Conservation (phyloP, 805 yeast species). For the Metschnikowia chrysomelidarum region DNA sequence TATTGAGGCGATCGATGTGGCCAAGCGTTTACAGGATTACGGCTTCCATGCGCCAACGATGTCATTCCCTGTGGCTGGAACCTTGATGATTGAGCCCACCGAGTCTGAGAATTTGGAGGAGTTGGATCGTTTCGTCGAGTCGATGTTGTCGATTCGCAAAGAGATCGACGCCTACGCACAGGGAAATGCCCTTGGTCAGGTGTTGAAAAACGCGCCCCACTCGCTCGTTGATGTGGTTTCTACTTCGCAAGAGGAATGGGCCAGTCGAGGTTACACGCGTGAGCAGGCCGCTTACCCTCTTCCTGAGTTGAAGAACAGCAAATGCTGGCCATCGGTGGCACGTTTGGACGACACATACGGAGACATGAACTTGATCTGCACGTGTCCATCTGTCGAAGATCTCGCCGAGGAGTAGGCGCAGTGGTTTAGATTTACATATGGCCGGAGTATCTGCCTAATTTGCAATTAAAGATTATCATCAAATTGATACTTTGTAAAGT, state of each 20-base stretch:
- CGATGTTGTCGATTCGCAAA: constrained; percentile 75
- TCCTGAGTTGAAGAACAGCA: constrained; percentile 64
- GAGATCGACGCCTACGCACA: constrained; percentile 75
- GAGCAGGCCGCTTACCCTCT: constrained; percentile 93
- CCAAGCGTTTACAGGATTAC: constrained; percentile 95
- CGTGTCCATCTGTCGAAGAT: constrained; percentile 86
- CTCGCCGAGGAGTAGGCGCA: constrained; percentile 42
- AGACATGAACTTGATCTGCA: constrained; percentile 87
- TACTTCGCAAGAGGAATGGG: constrained; percentile 68
- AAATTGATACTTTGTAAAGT: too few relatives aligned
- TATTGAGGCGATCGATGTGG: constrained; percentile 93
- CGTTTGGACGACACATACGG: constrained; percentile 95
- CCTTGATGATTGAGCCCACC: constrained; percentile 97
- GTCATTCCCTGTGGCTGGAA: constrained; percentile 98
- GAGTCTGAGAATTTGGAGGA: constrained; percentile 90
- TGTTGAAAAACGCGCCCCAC: constrained; percentile 91
- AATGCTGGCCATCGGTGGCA: constrained; percentile 95
- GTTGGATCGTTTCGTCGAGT: constrained; percentile 84
- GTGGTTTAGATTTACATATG: not conserved
- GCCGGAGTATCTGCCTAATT: not conserved
- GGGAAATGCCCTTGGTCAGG: constrained; percentile 63
- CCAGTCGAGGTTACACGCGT: constrained; percentile 80
- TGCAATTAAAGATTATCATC: too few relatives aligned
- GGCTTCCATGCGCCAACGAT: constrained; percentile 99
- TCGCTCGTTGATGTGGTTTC: constrained; percentile 73